phyloP scores from a whole-genome alignment of 1,284 basidiomycete species.

The Papiliotrema fonsecae region DNA sequence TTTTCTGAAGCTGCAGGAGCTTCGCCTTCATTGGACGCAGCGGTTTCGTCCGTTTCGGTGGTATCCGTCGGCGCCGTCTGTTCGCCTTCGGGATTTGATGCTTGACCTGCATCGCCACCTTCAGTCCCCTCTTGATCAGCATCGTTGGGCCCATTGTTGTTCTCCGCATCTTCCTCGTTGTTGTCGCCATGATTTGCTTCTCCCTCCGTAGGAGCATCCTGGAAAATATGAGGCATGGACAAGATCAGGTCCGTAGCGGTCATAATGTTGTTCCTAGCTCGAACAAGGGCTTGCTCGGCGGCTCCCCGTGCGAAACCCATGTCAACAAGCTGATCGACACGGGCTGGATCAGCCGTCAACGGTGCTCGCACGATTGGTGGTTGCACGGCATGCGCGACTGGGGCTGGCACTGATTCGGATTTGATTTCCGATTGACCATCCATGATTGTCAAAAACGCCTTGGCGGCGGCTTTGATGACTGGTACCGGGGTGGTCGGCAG shows the following conservation, averaged over 20 bases:
- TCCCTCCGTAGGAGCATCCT: conserved; percentile 5
- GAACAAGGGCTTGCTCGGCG: conserved; percentile 73
- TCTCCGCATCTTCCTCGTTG: not conserved
- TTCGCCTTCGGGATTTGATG: conserved; percentile 22
- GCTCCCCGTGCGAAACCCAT: conserved; percentile 94
- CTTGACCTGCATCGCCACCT: conserved; percentile 17
- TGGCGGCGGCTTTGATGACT: conserved; percentile 68
- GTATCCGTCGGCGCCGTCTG: conserved; percentile 8
- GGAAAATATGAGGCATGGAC: conserved; percentile 70
- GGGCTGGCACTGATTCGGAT: not conserved
- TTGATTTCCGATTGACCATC: conserved; percentile 72
- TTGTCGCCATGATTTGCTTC: not conserved
- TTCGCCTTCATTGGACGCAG: conserved; percentile 4
- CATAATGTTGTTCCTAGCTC: conserved; percentile 82
- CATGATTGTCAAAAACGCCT: conserved; percentile 73
- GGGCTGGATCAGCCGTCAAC: conserved; percentile 63
- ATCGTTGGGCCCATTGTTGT: not conserved
- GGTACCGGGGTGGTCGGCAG: conserved; percentile 66
- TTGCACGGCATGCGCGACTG: conserved; percentile 26
- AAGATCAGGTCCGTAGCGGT: conserved; percentile 86
- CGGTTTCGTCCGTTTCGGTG: not conserved
- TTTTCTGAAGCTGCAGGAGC: conserved; percentile 6
- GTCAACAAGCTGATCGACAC: conserved; percentile 77
- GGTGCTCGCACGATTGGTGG: conserved; percentile 38
- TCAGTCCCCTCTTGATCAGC: not conserved